Evolutionary conservation across 768 basidiomycete species (phyloP).

Genomic region (Auriscalpium microsporum): DNA sequence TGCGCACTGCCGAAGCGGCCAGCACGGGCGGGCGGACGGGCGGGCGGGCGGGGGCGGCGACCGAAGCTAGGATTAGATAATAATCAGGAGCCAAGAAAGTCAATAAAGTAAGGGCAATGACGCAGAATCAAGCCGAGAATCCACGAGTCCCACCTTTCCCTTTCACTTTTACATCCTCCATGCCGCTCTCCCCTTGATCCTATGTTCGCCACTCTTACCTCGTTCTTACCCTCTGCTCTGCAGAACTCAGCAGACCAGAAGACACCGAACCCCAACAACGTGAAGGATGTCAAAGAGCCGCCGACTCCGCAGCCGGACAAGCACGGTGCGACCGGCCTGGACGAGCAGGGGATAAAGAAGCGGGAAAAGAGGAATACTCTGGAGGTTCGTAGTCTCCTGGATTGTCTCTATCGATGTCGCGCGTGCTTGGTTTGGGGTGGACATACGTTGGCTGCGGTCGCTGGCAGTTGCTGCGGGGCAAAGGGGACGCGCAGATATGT

Average conservation of each 20-base stretch:
- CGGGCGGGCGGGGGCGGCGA: too few species aligned
- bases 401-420: too few species aligned
- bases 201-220: conserved; percentile 49
- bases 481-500: too few species aligned
- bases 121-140: neutral
- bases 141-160: neutral
- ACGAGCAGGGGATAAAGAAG: conserved; percentile 30
- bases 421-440: too few species aligned
- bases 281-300: neutral
- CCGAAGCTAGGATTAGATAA: too few species aligned
- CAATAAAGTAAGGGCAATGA: neutral
- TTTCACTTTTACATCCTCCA: neutral
- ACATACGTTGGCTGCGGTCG: too few species aligned
- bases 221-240: conserved; percentile 41
- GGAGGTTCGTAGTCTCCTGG: conserved; percentile 31
- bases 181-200: conserved; percentile 2
- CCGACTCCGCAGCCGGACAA: neutral
- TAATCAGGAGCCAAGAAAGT: too few species aligned
- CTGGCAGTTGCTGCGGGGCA: too few species aligned
- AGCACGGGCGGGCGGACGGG: too few species aligned
- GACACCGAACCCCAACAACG: neutral
- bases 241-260: conserved; percentile 24
- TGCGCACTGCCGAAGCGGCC: too few species aligned
- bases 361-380: conserved; percentile 39
- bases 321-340: conserved; percentile 6